phyloP scores from a whole-genome alignment of 1,284 basidiomycete genomes.

The Microbotryomycetes sp. region DNA sequence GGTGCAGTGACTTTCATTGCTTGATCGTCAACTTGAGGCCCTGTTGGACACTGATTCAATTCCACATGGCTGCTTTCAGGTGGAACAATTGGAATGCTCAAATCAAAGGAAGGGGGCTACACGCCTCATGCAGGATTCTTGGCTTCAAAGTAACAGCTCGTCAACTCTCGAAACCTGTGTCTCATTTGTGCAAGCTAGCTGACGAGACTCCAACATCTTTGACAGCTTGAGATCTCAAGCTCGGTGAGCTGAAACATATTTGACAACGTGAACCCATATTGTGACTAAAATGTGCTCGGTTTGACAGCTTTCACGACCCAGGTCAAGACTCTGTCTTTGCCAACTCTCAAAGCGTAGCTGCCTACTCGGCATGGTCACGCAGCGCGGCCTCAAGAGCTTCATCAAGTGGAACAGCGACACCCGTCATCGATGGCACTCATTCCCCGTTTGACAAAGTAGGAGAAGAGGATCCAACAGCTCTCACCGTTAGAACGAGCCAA shows the following conservation, averaged over 20 bases:
- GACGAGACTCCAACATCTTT: constrained; percentile 59
- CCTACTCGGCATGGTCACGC: constrained; percentile 46
- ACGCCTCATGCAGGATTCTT: constrained; percentile 82
- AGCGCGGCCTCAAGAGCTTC: constrained; percentile 53
- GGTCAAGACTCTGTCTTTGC: constrained; percentile 26
- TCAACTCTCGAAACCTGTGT: neutral
- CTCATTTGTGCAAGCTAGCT: too few relatives aligned
- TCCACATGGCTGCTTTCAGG: too few relatives aligned
- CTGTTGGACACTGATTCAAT: too few relatives aligned
- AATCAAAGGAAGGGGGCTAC: constrained; percentile 56
- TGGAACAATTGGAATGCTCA: constrained; percentile 58
- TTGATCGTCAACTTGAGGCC: too few relatives aligned
- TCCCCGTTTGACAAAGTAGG: neutral
- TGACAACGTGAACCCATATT: too few relatives aligned
- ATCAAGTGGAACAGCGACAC: constrained; percentile 9
- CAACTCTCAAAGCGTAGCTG: constrained; percentile 20
- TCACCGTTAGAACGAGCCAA: constrained; percentile 43
- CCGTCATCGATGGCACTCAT: constrained; percentile 17
- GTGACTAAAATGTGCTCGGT: too few relatives aligned
- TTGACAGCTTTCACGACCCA: constrained; percentile 40
- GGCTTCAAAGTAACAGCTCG: constrained; percentile 11
- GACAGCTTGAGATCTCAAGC: constrained; percentile 31
- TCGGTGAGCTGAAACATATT: too few relatives aligned
- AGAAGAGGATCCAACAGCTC: constrained; percentile 32
- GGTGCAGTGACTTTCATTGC: too few relatives aligned